These are phyloP conservation scores for Acorus calamus DNA, from an alignment of 106 monocot species.

Conservation along the genomic window DNA sequence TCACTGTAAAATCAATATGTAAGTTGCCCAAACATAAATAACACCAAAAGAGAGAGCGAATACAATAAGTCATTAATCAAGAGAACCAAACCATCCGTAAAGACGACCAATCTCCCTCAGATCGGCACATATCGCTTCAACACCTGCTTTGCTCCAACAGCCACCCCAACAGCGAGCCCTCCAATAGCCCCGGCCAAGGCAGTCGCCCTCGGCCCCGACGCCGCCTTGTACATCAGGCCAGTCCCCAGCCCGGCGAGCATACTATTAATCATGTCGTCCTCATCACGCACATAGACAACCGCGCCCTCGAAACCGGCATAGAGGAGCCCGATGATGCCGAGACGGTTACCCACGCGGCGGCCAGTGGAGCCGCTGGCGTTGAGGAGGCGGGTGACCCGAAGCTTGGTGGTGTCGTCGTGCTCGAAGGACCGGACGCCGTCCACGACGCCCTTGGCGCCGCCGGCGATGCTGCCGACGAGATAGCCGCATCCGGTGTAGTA, in stretches of 20 bases:
- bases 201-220: conserved; percentile 53
- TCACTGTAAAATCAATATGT: too few species aligned
- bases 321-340: conserved; percentile 59
- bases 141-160: conserved; percentile 51
- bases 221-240: conserved; percentile 36
- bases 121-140: conserved; percentile 71
- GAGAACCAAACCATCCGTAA: conserved; percentile 18
- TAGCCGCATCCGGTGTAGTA: conserved; percentile 72
- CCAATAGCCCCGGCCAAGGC: conserved; percentile 68
- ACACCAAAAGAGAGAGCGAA: too few species aligned
- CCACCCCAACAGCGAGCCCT: conserved; percentile 55
- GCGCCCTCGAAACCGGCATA: conserved; percentile 70
- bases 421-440: conserved; percentile 37
- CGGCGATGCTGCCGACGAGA: conserved; percentile 40
- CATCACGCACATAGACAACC: conserved; percentile 30
- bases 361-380: conserved; percentile 54
- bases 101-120: too few species aligned
- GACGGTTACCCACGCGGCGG: conserved; percentile 39
- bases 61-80: too few species aligned
- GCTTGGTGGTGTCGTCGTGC: conserved; percentile 45
- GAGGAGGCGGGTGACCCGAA: conserved; percentile 47
- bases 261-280: conserved; percentile 62
- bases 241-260: conserved; percentile 55
- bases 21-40: too few species aligned
- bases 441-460: conserved; percentile 40